Conservation (phyloP, 2,329 filamentous ascomycete genomes). For the Xylariomycetidae sp. region DNA sequence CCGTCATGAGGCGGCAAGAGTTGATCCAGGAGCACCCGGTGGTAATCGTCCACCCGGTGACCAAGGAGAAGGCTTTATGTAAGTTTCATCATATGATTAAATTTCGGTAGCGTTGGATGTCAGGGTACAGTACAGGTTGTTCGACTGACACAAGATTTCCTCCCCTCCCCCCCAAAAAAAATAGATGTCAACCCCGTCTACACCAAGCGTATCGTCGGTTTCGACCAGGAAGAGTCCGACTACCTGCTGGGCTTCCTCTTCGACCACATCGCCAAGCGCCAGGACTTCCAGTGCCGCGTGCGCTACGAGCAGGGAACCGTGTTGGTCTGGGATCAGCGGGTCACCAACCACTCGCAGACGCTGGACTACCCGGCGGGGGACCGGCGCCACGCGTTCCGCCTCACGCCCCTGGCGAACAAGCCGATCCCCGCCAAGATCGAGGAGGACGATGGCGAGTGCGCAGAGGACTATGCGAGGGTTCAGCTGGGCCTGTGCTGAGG, state of each 20-base stretch:
- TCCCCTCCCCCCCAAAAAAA: no score
- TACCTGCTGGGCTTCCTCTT: conserved; percentile 62
- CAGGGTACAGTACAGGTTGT: no score
- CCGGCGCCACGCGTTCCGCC: conserved; percentile 11
- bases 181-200: conserved; percentile 53
- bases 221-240: conserved; percentile 66
- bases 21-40: conserved; percentile 58
- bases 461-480: conserved; percentile 11
- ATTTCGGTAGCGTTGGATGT: no score
- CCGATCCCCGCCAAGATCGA: conserved; percentile 10
- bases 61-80: conserved; percentile 57
- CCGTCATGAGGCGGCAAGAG: conserved; percentile 56
- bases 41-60: conserved; percentile 61
- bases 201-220: conserved; percentile 59
- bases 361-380: conserved; percentile 12
- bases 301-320: conserved; percentile 59
- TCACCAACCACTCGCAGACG: conserved; percentile 8
- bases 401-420: conserved; percentile 8
- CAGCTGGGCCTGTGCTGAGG: conserved; percentile 12
- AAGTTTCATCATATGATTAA: no score
- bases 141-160: no score
- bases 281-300: conserved; percentile 60
- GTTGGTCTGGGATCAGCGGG: conserved; percentile 55
- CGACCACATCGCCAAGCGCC: conserved; percentile 37
- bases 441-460: conserved; percentile 17